Conservation (phyloP, 331 rosid genomes). For the Cucumis variabilis region DNA sequence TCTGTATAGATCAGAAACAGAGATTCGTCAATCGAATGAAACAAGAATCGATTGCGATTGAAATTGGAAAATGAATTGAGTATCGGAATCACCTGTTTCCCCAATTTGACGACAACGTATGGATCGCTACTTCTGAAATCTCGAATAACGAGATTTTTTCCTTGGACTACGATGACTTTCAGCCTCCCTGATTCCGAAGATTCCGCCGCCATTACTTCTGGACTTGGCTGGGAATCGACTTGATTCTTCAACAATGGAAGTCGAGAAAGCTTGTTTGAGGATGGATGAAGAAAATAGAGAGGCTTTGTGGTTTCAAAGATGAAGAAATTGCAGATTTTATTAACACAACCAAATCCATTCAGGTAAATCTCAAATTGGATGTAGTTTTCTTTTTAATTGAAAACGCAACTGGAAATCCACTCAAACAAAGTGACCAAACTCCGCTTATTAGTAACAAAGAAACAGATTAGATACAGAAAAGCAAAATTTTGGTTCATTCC, state of each 20-base stretch:
- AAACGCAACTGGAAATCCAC: constrained; percentile 19
- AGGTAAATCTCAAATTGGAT: not conserved
- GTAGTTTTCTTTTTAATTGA: not conserved
- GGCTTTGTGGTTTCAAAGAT: not conserved
- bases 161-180: constrained; percentile 75
- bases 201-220: constrained; percentile 50
- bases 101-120: constrained; percentile 89
- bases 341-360: not conserved
- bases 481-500: not conserved
- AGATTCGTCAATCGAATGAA: not conserved
- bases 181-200: constrained; percentile 64
- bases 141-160: constrained; percentile 77
- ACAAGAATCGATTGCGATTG: not conserved
- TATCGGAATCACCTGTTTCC: constrained; percentile 66
- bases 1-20: not conserved
- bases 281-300: constrained; percentile 1
- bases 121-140: constrained; percentile 98
- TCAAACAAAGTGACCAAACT: not conserved
- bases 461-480: not conserved
- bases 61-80: not conserved
- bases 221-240: not conserved
- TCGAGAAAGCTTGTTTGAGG: not conserved
- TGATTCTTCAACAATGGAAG: not conserved
- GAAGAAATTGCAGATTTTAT: constrained; percentile 3
- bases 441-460: constrained; percentile 22